Evolutionary conservation across 2,329 filamentous ascomycete species (phyloP), one percentile per base, ranked within the genome.

Genomic region (Colletotrichum incanum): DNA sequence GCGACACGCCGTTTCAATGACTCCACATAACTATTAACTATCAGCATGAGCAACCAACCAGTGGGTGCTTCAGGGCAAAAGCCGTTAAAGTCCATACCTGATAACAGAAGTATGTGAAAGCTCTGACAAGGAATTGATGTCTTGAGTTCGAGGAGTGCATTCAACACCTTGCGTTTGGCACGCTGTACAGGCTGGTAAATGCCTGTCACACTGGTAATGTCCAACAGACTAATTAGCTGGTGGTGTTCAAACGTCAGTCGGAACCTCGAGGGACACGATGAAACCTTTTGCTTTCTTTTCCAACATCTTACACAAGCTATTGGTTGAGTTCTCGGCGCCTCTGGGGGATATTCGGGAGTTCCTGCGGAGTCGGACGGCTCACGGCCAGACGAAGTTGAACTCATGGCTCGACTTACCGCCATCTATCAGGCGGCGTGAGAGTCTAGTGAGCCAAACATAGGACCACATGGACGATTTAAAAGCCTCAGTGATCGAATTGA

Each of bases 251-350:
- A 55, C 18, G 28, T 55, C 52, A 55, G 3, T 3, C 18, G 1
- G 28, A 18, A 5, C 20, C 28, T 55, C 4, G 9, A 37, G 20
- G 52, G 28, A n/a, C 8, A 6, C 28, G 18, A 14, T 3, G 28
- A 16, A 56, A 72, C 70, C 60, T 69, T 69, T 41, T 72, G 70
- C 23, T 69, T 72, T 26, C 70, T 54, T 31, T 61, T 72, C 70
- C 70, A 72, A 28, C 65, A 72, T 47, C 70, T 26, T 26, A 55
- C 65, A 41, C 70, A 72, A 14, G 70, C 70, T 39, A 61, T 66
- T 26, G 66, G 59, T 16, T 50, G 59, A 18, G 66, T 47, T 50
- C 26, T 62, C 5, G 65, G 18, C 28, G 37, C 26, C 16, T 31
- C 49, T 14, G n/a, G 31, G n/a, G 65, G 8, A 9, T 14, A 3